These are phyloP conservation scores for Trifolium fragiferum DNA, from an alignment of 306 rosid genomes.

Conservation along the genomic window DNA sequence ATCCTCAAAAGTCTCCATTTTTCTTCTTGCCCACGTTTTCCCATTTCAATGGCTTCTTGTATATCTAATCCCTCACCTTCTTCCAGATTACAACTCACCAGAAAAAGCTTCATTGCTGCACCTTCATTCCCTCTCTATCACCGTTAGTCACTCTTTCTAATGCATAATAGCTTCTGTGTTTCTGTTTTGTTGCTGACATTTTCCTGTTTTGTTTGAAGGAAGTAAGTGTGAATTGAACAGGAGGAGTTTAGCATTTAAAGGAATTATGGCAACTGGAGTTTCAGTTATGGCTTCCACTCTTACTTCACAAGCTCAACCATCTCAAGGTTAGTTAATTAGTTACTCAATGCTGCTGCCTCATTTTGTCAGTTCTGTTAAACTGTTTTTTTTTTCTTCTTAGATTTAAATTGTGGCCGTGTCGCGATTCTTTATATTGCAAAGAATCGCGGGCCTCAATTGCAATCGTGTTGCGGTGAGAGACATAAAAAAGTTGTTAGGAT, in stretches of 20 bases:
- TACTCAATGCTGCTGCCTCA: background rate
- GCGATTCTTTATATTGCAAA: background rate
- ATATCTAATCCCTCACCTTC: conserved; percentile 51
- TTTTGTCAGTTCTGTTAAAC: background rate
- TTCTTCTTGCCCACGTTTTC: background rate
- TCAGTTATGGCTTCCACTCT: conserved; percentile 67
- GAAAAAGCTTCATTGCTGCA: conserved; percentile 41
- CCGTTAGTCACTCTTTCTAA: conserved; percentile 46
- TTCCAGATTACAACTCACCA: conserved; percentile 52
- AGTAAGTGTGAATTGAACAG: conserved; percentile 76
- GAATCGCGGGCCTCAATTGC: background rate
- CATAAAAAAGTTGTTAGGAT: background rate
- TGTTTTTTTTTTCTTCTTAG: background rate
- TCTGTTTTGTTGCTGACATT: conserved; percentile 1
- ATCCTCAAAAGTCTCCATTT: background rate
- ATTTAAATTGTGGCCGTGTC: background rate
- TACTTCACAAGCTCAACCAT: conserved; percentile 48
- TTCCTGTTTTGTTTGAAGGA: conserved; percentile 55
- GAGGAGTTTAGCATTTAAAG: conserved; percentile 65
- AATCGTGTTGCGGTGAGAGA: background rate
- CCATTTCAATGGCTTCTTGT: conserved; percentile 60
- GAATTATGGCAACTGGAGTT: conserved; percentile 78
- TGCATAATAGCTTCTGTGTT: background rate
- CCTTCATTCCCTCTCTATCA: conserved; percentile 53
- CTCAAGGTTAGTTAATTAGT: conserved; percentile 55